Conservation (phyloP, 2,329 filamentous ascomycete species). For the Sporothrix pseudoabietina region DNA sequence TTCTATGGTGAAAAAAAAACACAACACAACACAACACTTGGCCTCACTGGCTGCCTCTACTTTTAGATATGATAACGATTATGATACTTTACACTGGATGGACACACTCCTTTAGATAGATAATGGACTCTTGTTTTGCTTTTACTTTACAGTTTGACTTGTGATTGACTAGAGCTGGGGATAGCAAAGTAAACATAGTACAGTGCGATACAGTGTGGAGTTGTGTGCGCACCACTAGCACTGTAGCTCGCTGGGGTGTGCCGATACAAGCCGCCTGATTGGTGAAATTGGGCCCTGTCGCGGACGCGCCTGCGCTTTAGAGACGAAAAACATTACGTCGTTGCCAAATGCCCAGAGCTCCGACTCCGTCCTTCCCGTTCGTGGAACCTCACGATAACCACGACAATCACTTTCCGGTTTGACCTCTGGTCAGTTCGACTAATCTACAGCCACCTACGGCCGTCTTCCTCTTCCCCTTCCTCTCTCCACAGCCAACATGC, state of each 20-base stretch:
- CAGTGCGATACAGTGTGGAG: not conserved
- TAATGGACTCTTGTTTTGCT: conserved; percentile 1
- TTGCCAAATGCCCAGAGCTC: not conserved
- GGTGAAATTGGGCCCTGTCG: not conserved
- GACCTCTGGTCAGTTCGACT: not conserved
- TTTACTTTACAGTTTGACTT: too few relatives aligned
- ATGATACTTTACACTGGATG: conserved; percentile 5
- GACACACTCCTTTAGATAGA: conserved; percentile 20
- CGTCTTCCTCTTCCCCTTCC: not conserved
- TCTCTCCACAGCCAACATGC: conserved; percentile 31
- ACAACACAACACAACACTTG: not conserved
- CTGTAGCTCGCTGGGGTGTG: not conserved
- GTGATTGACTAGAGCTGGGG: too few relatives aligned
- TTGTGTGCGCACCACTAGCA: not conserved
- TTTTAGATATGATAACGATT: conserved; percentile 12
- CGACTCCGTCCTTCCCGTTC: not conserved
- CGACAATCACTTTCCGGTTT: not conserved
- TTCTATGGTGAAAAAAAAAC: not conserved
- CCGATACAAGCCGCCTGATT: conserved; percentile 4
- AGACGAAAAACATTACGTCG: not conserved
- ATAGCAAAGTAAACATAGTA: too few relatives aligned
- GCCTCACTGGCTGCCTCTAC: not conserved
- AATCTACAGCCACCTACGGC: not conserved
- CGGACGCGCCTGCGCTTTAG: not conserved
- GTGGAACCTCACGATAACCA: not conserved